Percentiles rank a stretch among this genome's conserved stretches.
phyloP scores from a whole-genome alignment of 1,284 basidiomycete genomes.

The Inonotus obliquus region DNA sequence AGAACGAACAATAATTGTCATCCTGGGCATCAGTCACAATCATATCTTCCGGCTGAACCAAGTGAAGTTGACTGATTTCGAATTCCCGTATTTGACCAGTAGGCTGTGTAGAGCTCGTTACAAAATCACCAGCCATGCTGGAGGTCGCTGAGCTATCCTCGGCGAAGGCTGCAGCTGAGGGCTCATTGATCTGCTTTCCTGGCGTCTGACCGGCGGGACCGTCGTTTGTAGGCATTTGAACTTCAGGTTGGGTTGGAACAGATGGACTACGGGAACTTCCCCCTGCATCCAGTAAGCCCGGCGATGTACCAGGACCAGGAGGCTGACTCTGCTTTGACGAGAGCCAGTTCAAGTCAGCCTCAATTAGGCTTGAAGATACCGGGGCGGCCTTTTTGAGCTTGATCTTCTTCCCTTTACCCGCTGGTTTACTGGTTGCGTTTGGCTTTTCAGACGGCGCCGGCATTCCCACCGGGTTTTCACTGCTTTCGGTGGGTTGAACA shows the following conservation, averaged over 20 bases:
- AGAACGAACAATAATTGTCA: too few species aligned
- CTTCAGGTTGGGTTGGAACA: neutral
- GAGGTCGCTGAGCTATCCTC: too few species aligned
- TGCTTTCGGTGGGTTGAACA: neutral
- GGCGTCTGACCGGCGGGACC: too few species aligned
- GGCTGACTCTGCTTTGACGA: neutral
- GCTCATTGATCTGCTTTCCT: too few species aligned
- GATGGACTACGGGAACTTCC: neutral
- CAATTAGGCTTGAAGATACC: neutral
- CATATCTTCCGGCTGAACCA: too few species aligned
- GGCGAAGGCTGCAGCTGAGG: too few species aligned
- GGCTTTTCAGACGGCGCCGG: neutral
- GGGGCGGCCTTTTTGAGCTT: slow-evolving; percentile 7
- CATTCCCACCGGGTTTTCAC: neutral
- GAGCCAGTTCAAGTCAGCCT: slow-evolving; percentile 7
- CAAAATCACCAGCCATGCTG: too few species aligned
- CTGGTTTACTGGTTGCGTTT: neutral
- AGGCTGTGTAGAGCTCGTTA: too few species aligned
- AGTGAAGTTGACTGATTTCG: too few species aligned
- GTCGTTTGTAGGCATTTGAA: too few species aligned
- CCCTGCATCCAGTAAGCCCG: neutral
- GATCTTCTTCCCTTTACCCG: neutral
- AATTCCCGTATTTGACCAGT: too few species aligned
- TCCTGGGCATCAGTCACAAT: too few species aligned
- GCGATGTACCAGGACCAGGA: neutral